Conservation (phyloP, 2,329 filamentous ascomycete species). For the Paracorniculantispora psalliotae region DNA sequence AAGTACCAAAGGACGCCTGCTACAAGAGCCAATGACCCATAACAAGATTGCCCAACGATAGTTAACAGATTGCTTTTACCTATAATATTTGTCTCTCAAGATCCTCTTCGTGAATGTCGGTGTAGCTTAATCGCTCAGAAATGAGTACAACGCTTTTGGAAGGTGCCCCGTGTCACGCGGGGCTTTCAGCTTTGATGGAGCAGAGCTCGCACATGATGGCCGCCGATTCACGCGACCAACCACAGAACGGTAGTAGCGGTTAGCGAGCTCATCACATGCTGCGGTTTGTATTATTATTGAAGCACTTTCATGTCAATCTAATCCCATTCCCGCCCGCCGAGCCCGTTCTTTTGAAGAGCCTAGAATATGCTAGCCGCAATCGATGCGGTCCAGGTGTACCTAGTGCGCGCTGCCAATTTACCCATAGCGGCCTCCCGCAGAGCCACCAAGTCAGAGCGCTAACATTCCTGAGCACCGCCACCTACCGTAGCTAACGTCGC, state of each 20-base stretch:
- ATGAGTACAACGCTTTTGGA: neutral
- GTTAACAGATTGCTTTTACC: slow-evolving; percentile 9
- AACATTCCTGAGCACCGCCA: neutral
- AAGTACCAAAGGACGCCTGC: neutral
- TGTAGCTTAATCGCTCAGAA: neutral
- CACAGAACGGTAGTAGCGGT: too few relatives aligned
- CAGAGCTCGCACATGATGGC: neutral
- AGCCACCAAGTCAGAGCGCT: neutral
- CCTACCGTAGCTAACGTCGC: neutral
- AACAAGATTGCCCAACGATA: slow-evolving; percentile 4
- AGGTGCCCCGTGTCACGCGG: neutral
- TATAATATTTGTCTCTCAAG: neutral
- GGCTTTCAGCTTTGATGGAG: neutral
- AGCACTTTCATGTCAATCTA: too few relatives aligned
- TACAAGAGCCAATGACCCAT: neutral
- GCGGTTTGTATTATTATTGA: too few relatives aligned
- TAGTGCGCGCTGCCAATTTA: too few relatives aligned
- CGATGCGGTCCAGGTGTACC: too few relatives aligned
- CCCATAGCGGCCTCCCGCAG: neutral
- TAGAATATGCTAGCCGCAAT: too few relatives aligned
- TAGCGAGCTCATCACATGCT: neutral
- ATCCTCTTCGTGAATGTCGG: neutral
- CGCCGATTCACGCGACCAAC: neutral
- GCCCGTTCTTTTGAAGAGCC: too few relatives aligned
- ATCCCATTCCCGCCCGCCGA: too few relatives aligned